Percentiles rank a stretch among this genome's conserved stretches.
These are phyloP conservation scores for Laburnicola sp. DNA, from an alignment of 2,329 filamentous ascomycete species.

Conservation along the genomic window DNA sequence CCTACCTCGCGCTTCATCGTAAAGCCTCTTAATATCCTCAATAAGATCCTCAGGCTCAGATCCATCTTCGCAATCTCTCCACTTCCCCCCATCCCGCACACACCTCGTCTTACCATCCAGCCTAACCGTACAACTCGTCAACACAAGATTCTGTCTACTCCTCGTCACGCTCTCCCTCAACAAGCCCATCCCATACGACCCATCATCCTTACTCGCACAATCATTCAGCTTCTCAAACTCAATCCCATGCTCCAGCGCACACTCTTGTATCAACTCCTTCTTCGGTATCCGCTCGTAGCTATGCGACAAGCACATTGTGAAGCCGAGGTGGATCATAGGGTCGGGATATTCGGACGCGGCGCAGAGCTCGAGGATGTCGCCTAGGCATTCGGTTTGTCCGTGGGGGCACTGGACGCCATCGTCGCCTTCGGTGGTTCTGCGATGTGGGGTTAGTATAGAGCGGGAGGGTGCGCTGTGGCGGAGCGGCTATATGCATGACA, in stretches of 20 bases:
- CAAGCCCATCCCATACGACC: conserved; percentile 68
- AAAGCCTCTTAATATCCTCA: conserved; percentile 73
- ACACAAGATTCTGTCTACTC: conserved; percentile 56
- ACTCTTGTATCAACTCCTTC: conserved; percentile 77
- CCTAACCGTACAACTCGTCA: conserved; percentile 57
- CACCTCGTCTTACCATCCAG: conserved; percentile 81
- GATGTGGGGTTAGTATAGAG: not conserved
- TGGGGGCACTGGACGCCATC: conserved; percentile 88
- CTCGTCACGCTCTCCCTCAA: conserved; percentile 69
- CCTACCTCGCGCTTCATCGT: conserved; percentile 43
- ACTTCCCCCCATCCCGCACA: conserved; percentile 75
- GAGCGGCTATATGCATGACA: conserved; percentile 9
- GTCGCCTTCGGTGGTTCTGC: conserved; percentile 67
- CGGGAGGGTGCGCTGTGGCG: not conserved
- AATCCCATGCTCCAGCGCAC: conserved; percentile 87
- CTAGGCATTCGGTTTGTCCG: conserved; percentile 86
- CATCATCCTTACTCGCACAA: conserved; percentile 77
- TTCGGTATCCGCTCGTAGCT: conserved; percentile 79
- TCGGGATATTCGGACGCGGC: conserved; percentile 80
- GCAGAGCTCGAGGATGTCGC: conserved; percentile 93
- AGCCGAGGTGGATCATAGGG: conserved; percentile 86
- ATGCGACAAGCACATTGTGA: conserved; percentile 83
- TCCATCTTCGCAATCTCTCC: conserved; percentile 76
- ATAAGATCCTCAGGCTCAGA: conserved; percentile 72
- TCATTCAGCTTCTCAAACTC: conserved; percentile 79